These are phyloP conservation scores for Taiozyma sp. DNA, from an alignment of 1,139 yeast species.

Conservation along the genomic window DNA sequence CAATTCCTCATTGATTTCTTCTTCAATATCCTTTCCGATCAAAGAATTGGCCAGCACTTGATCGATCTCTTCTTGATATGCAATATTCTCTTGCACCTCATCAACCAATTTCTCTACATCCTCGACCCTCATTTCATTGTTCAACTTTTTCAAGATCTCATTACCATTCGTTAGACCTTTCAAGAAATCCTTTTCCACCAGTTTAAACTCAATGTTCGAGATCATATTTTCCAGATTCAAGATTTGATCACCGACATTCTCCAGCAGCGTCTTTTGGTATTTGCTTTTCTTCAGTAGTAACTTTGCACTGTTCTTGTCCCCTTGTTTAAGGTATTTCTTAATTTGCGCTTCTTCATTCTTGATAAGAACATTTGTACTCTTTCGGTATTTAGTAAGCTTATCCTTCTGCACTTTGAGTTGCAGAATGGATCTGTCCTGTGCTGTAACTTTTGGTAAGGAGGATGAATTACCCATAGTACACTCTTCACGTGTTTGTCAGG, in stretches of 20 bases:
- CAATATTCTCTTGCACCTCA: slow-evolving; percentile 74
- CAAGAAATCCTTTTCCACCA: slow-evolving; percentile 80
- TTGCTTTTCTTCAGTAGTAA: slow-evolving; percentile 71
- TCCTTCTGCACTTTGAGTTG: slow-evolving; percentile 88
- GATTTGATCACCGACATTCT: slow-evolving; percentile 70
- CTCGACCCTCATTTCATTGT: slow-evolving; percentile 71
- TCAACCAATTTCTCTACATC: slow-evolving; percentile 81
- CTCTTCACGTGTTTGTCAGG: neutral
- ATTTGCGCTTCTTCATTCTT: slow-evolving; percentile 28
- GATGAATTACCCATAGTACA: slow-evolving; percentile 34
- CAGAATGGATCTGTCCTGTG: slow-evolving; percentile 79
- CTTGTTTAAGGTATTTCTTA: slow-evolving; percentile 23
- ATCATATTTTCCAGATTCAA: slow-evolving; percentile 70
- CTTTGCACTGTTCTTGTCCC: slow-evolving; percentile 41
- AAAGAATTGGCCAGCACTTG: slow-evolving; percentile 41
- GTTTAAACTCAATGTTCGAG: slow-evolving; percentile 78
- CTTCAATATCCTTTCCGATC: slow-evolving; percentile 40
- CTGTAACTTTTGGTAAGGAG: slow-evolving; percentile 54
- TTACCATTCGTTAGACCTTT: slow-evolving; percentile 80
- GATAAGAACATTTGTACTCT: slow-evolving; percentile 49
- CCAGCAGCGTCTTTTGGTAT: slow-evolving; percentile 67
- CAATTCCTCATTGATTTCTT: slow-evolving; percentile 53
- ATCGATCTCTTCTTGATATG: slow-evolving; percentile 66
- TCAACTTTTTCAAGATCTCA: slow-evolving; percentile 63
- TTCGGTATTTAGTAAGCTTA: slow-evolving; percentile 70